Evolutionary conservation across 208 protist genomes (phyloP).

Genomic region (Giardia muris): DNA sequence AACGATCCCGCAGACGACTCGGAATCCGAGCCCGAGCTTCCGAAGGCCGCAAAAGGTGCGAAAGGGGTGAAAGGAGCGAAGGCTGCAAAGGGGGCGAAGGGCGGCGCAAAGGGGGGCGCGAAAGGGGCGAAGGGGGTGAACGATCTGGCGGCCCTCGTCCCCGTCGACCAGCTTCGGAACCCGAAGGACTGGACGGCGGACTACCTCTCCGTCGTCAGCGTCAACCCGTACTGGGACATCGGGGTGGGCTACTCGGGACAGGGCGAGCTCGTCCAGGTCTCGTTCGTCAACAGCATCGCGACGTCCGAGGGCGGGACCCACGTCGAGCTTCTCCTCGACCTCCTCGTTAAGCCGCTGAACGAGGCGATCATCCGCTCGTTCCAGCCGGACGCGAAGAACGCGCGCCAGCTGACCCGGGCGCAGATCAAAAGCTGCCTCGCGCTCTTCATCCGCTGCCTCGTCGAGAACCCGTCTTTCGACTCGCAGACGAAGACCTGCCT

Average conservation of each 20-base stretch:
- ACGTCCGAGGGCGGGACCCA: conserved; percentile 94
- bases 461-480: conserved; percentile 98
- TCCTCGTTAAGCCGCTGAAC: conserved; percentile 66
- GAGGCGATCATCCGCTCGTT: conserved; percentile 63
- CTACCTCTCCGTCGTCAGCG: neutral
- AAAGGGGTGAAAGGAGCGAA: neutral
- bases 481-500: conserved; percentile 98
- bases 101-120: no score
- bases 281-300: conserved; percentile 96
- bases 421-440: conserved; percentile 91
- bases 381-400: neutral
- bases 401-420: conserved; percentile 61
- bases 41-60: neutral
- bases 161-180: neutral
- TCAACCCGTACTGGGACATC: conserved; percentile 82
- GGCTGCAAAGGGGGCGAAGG: neutral
- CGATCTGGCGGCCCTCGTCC: neutral
- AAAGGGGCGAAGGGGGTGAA: neutral
- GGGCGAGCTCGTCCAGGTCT: conserved; percentile 78
- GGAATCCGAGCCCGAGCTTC: neutral
- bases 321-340: conserved; percentile 84
- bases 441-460: conserved; percentile 92
- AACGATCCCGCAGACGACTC: no score
- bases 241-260: conserved; percentile 63
- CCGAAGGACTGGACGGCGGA: neutral